Base-by-base conservation (phyloP, 306 rosid species). In the Vigna trinervia region DNA sequence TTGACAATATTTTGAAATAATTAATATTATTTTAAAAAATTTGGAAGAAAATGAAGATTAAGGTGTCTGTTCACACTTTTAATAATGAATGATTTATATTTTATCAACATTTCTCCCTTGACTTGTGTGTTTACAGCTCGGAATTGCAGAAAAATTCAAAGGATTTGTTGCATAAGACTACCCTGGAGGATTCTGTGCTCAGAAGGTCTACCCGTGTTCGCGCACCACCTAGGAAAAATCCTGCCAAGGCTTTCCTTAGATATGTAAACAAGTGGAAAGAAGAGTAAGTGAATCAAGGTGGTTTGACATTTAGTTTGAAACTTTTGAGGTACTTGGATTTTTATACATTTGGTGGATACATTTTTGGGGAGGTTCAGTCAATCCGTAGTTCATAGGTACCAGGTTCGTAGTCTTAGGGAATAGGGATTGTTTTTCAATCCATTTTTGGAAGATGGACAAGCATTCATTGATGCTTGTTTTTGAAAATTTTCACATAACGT, bases 201-300 rank as follows among this genome's bases (percentile, higher is more conserved):
- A 90, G 98, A 82, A 87, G 98, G 85, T 93, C 98, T 71, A 89
- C 96, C 54, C 97, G 98, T 8, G 97, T 95, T 20, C 89, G 97
- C 71, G 96, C 97, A 62, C 93, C 97, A 52, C 97, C 96, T 1
- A 82, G 92, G 85, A 86, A 89, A 80, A 92, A 90, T 76, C 93
- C 93, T 54, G 91, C 91, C 22, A 82, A 83, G 80, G 93, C 97
- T 68, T 92, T 89, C 88, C 90, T 90, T 50, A 89, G 79, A 79
- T 95, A 95, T 59, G 86, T 86, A 74, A 95, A 95, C 88, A 92
- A 88, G 87, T 90, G 92, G 96, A 92, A 95, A 81, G 96, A 89
- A 38, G 93, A 94, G 74, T 57, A 73, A 41, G 56, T 62, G 69
- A 26, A 54, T 22, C 6, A 46, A 45, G 26, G 64, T 6, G 12